Evolutionary conservation across 73 alveolate species (phyloP).

Genomic region (Halteria grandinella): DNA sequence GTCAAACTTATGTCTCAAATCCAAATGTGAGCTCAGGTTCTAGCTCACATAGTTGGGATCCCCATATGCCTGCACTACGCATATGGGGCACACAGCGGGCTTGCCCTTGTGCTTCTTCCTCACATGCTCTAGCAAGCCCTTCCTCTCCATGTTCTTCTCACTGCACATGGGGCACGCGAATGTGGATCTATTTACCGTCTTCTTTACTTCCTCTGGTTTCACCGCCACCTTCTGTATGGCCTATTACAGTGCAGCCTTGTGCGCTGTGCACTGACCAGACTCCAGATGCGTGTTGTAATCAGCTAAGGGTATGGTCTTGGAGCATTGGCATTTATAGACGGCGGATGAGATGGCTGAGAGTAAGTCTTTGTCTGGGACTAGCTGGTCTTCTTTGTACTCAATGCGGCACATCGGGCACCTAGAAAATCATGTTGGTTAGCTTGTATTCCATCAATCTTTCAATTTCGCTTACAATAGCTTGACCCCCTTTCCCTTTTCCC

Average conservation of each 20-base stretch:
- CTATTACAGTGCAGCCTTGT: neutral
- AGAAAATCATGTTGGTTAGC: neutral
- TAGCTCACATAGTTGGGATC: conserved; percentile 83
- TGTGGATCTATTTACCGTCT: conserved; percentile 76
- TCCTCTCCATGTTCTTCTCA: conserved; percentile 79
- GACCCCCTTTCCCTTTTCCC: conserved; percentile 1
- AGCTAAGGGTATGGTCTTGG: neutral
- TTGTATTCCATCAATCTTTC: neutral
- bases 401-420: conserved; percentile 73
- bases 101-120: conserved; percentile 54
- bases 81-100: conserved; percentile 82
- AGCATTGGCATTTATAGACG: conserved; percentile 29
- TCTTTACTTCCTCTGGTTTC: conserved; percentile 8
- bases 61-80: conserved; percentile 77
- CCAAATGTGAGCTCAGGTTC: conserved; percentile 67
- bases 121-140: conserved; percentile 74
- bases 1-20: conserved; percentile 78
- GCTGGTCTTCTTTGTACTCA: neutral
- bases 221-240: neutral
- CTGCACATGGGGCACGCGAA: conserved; percentile 81
- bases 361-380: neutral
- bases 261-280: neutral
- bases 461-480: neutral
- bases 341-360: neutral
- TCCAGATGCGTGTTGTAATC: conserved; percentile 9